A percentile compares a stretch with the other conserved stretches of the same genome.
These are phyloP conservation scores for Wickerhamiella azyma DNA, from an alignment of 805 yeast genomes.

Conservation along the genomic window DNA sequence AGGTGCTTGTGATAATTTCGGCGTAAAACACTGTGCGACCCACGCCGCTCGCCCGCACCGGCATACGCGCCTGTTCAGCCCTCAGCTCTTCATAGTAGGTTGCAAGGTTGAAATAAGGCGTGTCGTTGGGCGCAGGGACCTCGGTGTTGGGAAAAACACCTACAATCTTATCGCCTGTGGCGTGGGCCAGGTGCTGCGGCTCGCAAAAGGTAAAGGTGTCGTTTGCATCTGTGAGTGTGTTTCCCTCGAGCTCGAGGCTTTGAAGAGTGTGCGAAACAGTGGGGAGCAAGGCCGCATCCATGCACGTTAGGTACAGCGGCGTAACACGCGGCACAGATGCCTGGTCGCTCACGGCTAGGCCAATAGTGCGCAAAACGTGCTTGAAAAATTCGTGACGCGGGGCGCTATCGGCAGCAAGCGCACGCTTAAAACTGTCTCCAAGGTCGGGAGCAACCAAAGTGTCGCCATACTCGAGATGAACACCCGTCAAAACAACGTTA, in stretches of 20 bases:
- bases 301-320: constrained; percentile 27
- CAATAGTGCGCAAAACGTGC: constrained; percentile 43
- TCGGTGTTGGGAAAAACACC: constrained; percentile 31
- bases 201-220: constrained; percentile 39
- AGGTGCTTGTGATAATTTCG: constrained; percentile 85
- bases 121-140: constrained; percentile 36
- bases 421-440: constrained; percentile 27
- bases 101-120: constrained; percentile 61
- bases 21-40: constrained; percentile 64
- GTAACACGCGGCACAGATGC: constrained; percentile 51
- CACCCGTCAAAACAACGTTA: constrained; percentile 59
- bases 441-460: constrained; percentile 27
- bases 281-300: constrained; percentile 29
- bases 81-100: constrained; percentile 38
- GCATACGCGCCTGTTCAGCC: constrained; percentile 15
- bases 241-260: constrained; percentile 10
- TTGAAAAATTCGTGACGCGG: constrained; percentile 44
- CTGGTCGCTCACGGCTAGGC: constrained; percentile 50
- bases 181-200: constrained; percentile 9
- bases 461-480: constrained; percentile 79
- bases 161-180: constrained; percentile 36
- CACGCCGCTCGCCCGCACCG: constrained; percentile 20
- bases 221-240: constrained; percentile 35
- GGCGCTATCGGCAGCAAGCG: constrained; percentile 32
- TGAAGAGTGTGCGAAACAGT: constrained; percentile 5